Percentiles rank a stretch among this genome's conserved stretches.
Evolutionary conservation across 371 early-diverging fungal genomes (phyloP).

Genomic region (Phascolomyces articulosus): DNA sequence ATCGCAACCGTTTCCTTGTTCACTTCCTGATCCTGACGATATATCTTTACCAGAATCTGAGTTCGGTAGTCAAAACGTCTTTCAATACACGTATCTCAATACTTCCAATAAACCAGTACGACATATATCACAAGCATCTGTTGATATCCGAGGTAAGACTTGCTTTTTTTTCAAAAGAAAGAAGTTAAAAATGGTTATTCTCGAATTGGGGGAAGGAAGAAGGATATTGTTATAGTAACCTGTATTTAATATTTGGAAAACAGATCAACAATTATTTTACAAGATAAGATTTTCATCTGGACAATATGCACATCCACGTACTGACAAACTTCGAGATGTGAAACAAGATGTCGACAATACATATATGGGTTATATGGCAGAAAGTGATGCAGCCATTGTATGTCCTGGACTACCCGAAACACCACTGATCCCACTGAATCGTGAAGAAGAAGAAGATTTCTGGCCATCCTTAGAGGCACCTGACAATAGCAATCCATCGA

Average conservation of each 20-base stretch:
- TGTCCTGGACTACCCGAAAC: slow-evolving; percentile 35
- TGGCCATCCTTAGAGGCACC: slow-evolving; percentile 17
- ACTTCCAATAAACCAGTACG: slow-evolving; percentile 18
- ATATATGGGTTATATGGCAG: slow-evolving; percentile 28
- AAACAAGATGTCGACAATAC: slow-evolving; percentile 7
- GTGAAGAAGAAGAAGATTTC: slow-evolving; percentile 22
- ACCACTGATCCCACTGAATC: slow-evolving; percentile 27
- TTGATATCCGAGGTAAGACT: slow-evolving; percentile 33
- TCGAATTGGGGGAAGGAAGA: too few relatives aligned
- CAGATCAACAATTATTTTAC: slow-evolving; percentile 19
- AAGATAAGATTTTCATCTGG: slow-evolving; percentile 29
- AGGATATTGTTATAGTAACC: neutral
- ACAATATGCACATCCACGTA: slow-evolving; percentile 27
- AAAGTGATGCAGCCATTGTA: slow-evolving; percentile 14
- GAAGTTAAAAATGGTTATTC: too few relatives aligned
- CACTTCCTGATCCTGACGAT: slow-evolving; percentile 2
- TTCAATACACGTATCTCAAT: slow-evolving; percentile 39
- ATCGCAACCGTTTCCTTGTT: neutral
- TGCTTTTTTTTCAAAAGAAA: too few relatives aligned
- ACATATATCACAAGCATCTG: slow-evolving; percentile 29
- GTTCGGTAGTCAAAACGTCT: neutral
- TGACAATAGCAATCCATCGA: neutral
- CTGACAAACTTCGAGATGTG: neutral
- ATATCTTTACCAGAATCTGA: slow-evolving; percentile 1
- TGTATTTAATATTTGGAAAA: neutral